Percentiles rank a stretch among this genome's conserved stretches.
These are phyloP conservation scores for Cercospora janseana DNA, from an alignment of 2,329 filamentous ascomycete genomes.

Conservation along the genomic window DNA sequence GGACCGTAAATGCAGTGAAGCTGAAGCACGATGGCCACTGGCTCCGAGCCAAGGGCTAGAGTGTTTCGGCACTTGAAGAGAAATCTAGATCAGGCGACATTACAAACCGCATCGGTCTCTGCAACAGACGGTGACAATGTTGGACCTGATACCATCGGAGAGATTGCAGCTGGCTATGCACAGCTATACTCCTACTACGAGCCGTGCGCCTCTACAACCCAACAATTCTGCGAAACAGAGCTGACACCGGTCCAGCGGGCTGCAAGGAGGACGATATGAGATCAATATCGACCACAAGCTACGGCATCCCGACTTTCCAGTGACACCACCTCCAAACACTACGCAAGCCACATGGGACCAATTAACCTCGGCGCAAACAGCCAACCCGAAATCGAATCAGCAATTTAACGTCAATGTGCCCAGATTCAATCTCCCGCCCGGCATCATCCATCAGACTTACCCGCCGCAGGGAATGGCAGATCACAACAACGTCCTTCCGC, in stretches of 20 bases:
- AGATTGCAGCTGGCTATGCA: slow-evolving; percentile 8
- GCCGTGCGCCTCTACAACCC: background rate
- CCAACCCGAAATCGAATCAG: background rate
- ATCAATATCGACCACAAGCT: background rate
- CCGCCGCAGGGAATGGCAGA: slow-evolving; percentile 8
- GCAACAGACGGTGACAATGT: background rate
- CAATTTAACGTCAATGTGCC: background rate
- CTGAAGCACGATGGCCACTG: background rate
- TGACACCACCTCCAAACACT: background rate
- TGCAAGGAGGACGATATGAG: slow-evolving; percentile 9
- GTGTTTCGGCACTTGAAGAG: slow-evolving; percentile 9
- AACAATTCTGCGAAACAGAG: too few species aligned
- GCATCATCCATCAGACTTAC: background rate
- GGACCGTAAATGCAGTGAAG: too few species aligned
- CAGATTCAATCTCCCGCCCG: background rate
- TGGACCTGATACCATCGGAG: background rate
- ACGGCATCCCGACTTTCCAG: background rate
- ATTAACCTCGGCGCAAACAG: background rate
- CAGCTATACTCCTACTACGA: slow-evolving; percentile 4
- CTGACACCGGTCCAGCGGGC: background rate
- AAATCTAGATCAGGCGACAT: background rate
- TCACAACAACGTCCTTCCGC: slow-evolving; percentile 14
- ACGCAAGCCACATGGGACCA: background rate
- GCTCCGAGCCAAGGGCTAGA: slow-evolving; percentile 5
- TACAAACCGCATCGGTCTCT: background rate